Conservation (phyloP, 345 rosid genomes). For the Eucalyptus fibrosa region DNA sequence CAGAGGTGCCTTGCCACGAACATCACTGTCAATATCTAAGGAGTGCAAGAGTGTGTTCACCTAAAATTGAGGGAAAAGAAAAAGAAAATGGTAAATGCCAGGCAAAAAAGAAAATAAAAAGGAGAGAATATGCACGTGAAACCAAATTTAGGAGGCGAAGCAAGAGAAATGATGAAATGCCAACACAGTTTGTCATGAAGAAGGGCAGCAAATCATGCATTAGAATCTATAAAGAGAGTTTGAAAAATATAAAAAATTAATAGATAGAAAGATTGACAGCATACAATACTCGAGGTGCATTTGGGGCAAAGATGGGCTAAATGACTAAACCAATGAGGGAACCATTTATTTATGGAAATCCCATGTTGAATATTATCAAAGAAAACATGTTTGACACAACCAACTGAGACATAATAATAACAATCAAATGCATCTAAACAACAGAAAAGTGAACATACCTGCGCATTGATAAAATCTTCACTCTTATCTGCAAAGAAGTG, state of each 20-base stretch:
- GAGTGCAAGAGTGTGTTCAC: conserved; percentile 85
- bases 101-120: neutral
- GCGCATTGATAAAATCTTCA: conserved; percentile 86
- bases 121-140: neutral
- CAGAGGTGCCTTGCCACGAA: conserved; percentile 49
- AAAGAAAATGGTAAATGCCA: neutral
- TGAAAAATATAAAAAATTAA: neutral
- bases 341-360: neutral
- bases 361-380: neutral
- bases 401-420: neutral
- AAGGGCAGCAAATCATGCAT: neutral
- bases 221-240: neutral
- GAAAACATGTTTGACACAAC: neutral
- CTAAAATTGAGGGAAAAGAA: conserved; percentile 15
- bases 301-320: neutral
- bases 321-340: neutral
- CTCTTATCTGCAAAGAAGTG: conserved; percentile 85
- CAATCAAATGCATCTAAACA: neutral
- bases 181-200: neutral
- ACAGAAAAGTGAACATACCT: conserved; percentile 25
- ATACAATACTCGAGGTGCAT: neutral
- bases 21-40: conserved; percentile 75
- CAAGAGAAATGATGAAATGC: neutral
- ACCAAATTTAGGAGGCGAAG: neutral
- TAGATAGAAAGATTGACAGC: neutral